Evolutionary conservation across 2,329 filamentous ascomycete species (phyloP), one percentile per base, ranked within the genome.

Genomic region (Diaporthe citri): DNA sequence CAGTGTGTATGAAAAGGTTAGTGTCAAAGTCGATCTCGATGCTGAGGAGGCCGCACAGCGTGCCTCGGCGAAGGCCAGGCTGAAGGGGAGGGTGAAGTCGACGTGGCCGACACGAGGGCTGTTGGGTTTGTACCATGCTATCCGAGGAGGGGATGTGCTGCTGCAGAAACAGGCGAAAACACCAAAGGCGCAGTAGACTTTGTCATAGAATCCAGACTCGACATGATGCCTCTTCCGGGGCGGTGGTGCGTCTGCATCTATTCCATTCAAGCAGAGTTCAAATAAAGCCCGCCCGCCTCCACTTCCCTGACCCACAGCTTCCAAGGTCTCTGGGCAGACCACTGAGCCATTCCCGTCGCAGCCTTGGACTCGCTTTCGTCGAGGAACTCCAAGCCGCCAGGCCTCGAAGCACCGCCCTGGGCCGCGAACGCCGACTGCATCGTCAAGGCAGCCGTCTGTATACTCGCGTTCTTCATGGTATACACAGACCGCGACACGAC

Each of bases 1-100:
- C 0, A 91, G 85, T 41, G 91, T 94, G 2, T 93, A 91, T 76
- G 91, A 94, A 78, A 94, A 94, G 83, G 90, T 93, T 34, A 89
- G 88, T 78, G 89, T 89, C 1, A 89, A 88, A 78, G 88, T 89
- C 0, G 85, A 86, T 51, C 81, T 85, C 4, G 82, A 83, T 1
- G 81, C 78, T 1, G 82, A 85, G 46, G 80, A 80, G 31, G 60
- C n/a, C 12, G 43, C 48, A 9, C 25, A 20, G 3, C 36, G n/a
- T 13, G 46, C 43, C 12, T 51, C 71, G 34, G 6, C 20, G 1
- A 70, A 43, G n/a, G 20, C 72, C 12, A 43, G 41, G 41, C 15
- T 46, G 20, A 74, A 60, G 25, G 10, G 17, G 3, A 48, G 25
- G 6, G 31, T 71, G 8, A 74, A 46, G 20, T 71, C 72, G 20